Percentiles rank a stretch among this genome's conserved stretches.
These are phyloP conservation scores for Seiridium unicorne DNA, from an alignment of 2,329 filamentous ascomycete species.

Conservation along the genomic window DNA sequence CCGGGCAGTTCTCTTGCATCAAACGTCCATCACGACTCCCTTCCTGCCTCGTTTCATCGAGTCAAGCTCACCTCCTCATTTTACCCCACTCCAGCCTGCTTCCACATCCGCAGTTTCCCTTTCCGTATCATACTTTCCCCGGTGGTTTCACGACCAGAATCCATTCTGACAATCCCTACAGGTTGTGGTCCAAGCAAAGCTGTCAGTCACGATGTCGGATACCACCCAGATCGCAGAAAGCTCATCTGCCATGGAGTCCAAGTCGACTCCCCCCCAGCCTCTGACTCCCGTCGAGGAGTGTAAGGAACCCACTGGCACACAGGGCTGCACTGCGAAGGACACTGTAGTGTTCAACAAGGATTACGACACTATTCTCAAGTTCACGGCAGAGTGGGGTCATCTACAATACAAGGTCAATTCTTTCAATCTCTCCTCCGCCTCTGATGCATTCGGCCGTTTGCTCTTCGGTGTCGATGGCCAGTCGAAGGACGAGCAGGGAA, in stretches of 20 bases:
- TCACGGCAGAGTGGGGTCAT: neutral
- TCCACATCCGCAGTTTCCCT: neutral
- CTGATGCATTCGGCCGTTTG: slow-evolving; percentile 17
- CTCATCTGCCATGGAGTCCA: neutral
- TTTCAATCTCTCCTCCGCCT: slow-evolving; percentile 4
- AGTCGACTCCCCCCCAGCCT: neutral
- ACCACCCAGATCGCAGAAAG: neutral
- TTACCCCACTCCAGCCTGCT: neutral
- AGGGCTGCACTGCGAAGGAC: neutral
- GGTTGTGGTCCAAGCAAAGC: too few relatives aligned
- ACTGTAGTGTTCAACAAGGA: neutral
- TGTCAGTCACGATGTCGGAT: neutral
- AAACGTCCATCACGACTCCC: neutral
- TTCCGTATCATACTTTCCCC: neutral
- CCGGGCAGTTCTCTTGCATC: neutral
- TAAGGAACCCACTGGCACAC: neutral
- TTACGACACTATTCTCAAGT: neutral
- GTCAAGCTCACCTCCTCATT: neutral
- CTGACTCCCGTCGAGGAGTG: neutral
- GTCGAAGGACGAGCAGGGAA: neutral
- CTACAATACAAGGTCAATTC: slow-evolving; percentile 2
- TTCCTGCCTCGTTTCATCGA: neutral
- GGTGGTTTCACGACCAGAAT: neutral
- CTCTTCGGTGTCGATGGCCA: slow-evolving; percentile 10
- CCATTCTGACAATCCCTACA: too few relatives aligned